Evolutionary conservation across 2,329 filamentous ascomycete species (phyloP).

Genomic region (Teratosphaeria pseudoeucalypti): DNA sequence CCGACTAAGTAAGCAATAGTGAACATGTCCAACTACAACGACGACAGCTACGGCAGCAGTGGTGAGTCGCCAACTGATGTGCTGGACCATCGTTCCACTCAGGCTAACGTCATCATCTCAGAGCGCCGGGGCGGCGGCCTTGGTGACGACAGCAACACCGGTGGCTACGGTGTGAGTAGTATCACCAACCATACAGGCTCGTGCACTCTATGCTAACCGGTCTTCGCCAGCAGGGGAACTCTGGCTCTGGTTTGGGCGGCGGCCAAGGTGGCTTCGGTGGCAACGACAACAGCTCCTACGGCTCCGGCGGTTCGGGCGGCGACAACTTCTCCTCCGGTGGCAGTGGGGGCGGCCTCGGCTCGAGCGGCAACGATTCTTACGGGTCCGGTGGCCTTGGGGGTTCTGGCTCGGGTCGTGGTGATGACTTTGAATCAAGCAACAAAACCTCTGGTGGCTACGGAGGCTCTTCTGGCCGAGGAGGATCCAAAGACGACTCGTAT

Average conservation of each 20-base stretch:
- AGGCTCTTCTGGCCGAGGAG: neutral
- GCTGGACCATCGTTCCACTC: neutral
- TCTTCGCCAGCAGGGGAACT: neutral
- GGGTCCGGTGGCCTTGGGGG: neutral
- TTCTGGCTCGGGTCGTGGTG: neutral
- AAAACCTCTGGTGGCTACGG: neutral
- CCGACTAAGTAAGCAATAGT: neutral
- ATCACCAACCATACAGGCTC: conserved; percentile 2
- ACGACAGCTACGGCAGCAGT: conserved; percentile 2
- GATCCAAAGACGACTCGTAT: conserved; percentile 1
- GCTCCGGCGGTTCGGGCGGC: neutral
- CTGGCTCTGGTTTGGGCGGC: neutral
- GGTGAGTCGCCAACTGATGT: neutral
- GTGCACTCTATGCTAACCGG: neutral
- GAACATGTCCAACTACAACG: conserved; percentile 8
- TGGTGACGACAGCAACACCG: conserved; percentile 2
- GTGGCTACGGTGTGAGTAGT: conserved; percentile 5
- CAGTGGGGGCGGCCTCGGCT: neutral
- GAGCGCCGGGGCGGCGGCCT: conserved; percentile 4
- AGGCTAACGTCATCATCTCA: neutral
- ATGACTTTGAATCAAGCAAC: conserved; percentile 1
- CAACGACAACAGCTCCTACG: conserved; percentile 6
- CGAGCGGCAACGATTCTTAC: neutral
- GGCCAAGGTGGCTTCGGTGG: neutral
- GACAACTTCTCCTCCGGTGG: neutral